These are phyloP conservation scores for Pilaira anomala DNA, from an alignment of 192 early-diverging fungal genomes.

Conservation along the genomic window DNA sequence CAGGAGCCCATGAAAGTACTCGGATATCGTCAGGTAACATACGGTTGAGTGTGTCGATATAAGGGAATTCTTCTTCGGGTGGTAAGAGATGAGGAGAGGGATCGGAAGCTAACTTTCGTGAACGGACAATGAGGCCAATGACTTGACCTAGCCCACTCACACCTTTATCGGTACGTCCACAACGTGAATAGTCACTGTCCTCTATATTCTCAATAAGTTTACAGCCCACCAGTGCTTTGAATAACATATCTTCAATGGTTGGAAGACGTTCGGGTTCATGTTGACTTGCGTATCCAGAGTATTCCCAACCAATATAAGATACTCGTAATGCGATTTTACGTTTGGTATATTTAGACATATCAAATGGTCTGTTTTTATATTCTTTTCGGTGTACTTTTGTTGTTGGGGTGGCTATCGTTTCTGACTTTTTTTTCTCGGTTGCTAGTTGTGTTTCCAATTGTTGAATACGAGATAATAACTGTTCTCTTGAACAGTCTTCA, in stretches of 20 bases:
- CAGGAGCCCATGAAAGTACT: slow-evolving; percentile 89
- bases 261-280: slow-evolving; percentile 50
- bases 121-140: slow-evolving; percentile 74
- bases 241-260: slow-evolving; percentile 85
- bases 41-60: slow-evolving; percentile 79
- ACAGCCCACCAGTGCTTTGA: slow-evolving; percentile 72
- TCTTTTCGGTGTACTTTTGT: neutral
- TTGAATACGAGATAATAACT: slow-evolving; percentile 1
- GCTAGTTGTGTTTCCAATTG: neutral
- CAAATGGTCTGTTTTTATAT: slow-evolving; percentile 56
- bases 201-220: slow-evolving; percentile 67
- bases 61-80: slow-evolving; percentile 65
- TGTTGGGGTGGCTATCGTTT: no score
- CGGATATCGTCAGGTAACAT: slow-evolving; percentile 86
- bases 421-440: neutral
- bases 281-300: slow-evolving; percentile 82
- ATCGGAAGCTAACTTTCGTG: slow-evolving; percentile 34
- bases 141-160: slow-evolving; percentile 92
- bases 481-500: neutral
- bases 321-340: slow-evolving; percentile 83
- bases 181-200: slow-evolving; percentile 75
- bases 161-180: slow-evolving; percentile 85
- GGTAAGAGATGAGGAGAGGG: slow-evolving; percentile 1
- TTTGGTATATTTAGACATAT: slow-evolving; percentile 72
- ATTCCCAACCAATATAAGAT: slow-evolving; percentile 90